Evolutionary conservation across 1,139 yeast species (phyloP).

Genomic region (Suhomyces ambrosiae): DNA sequence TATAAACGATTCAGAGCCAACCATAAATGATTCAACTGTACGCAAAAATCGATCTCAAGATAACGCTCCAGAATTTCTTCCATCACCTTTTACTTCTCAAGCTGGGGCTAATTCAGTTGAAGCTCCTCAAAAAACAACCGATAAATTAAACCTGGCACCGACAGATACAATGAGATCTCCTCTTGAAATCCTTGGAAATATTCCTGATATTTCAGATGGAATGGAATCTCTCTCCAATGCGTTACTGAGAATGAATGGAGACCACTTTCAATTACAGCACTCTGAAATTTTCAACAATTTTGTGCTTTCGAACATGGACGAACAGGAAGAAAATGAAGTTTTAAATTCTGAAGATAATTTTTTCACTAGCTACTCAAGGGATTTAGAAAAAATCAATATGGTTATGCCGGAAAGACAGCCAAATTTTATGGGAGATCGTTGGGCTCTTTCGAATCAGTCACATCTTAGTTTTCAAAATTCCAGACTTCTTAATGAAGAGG

Average conservation of each 20-base stretch:
- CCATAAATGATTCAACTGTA: no score
- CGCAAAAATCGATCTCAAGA: no score
- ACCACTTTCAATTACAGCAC: slow-evolving; percentile 30
- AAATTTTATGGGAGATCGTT: slow-evolving; percentile 16
- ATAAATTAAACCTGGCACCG: no score
- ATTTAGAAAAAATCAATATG: slow-evolving; percentile 20
- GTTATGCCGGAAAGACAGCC: slow-evolving; percentile 16
- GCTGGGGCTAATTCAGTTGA: no score
- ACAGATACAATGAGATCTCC: no score
- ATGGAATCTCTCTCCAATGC: slow-evolving; percentile 33
- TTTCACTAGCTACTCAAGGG: slow-evolving; percentile 18
- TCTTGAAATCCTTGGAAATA: slow-evolving; percentile 8
- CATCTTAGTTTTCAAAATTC: neutral
- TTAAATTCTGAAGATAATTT: slow-evolving; percentile 1
- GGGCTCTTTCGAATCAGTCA: neutral
- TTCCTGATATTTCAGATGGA: slow-evolving; percentile 27
- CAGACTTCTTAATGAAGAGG: slow-evolving; percentile 1
- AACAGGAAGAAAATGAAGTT: neutral
- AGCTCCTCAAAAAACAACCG: no score
- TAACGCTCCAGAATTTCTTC: no score
- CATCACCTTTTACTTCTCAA: no score
- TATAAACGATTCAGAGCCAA: no score
- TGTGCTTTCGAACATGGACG: slow-evolving; percentile 19
- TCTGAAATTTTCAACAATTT: slow-evolving; percentile 34
- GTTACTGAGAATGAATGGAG: slow-evolving; percentile 29